A percentile compares a stretch with the other conserved stretches of the same genome.
phyloP scores from a whole-genome alignment of 441 rosid species.

The Melastoma candidum region DNA sequence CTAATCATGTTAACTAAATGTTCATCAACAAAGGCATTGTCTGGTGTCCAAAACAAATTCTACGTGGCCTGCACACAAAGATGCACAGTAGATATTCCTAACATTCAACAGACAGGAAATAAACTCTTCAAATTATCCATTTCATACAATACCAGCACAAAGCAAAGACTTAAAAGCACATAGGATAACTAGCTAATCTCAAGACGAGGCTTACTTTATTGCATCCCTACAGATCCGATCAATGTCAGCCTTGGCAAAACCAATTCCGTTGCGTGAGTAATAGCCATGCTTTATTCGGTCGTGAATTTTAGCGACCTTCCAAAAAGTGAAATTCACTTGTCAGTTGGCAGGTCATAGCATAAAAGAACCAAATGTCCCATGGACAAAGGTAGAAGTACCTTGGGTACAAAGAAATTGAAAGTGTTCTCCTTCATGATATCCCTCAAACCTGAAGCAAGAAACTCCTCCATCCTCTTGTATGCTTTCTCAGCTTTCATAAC shows the following conservation, averaged over 20 bases:
- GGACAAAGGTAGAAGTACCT: slow-evolving; percentile 38
- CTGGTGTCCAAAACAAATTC: no score
- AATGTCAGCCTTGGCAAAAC: slow-evolving; percentile 88
- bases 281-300: slow-evolving; percentile 79
- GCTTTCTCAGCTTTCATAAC: slow-evolving; percentile 81
- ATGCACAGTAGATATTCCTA: no score
- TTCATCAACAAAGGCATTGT: no score
- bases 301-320: slow-evolving; percentile 88
- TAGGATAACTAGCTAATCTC: no score
- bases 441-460: slow-evolving; percentile 80
- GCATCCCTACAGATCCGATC: slow-evolving; percentile 99
- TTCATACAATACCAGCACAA: slow-evolving; percentile 13
- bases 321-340: slow-evolving; percentile 17
- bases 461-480: slow-evolving; percentile 90
- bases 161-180: slow-evolving; percentile 1
- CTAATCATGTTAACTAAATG: no score
- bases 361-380: slow-evolving; percentile 1
- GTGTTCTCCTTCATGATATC: slow-evolving; percentile 95
- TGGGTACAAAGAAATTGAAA: slow-evolving; percentile 72
- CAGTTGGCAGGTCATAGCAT: slow-evolving; percentile 7
- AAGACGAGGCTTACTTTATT: slow-evolving; percentile 56
- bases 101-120: no score
- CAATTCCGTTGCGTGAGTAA: slow-evolving; percentile 77
- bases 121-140: no score
- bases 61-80: no score